phyloP scores from a whole-genome alignment of 805 yeast species.

The Kazachstania africana region DNA sequence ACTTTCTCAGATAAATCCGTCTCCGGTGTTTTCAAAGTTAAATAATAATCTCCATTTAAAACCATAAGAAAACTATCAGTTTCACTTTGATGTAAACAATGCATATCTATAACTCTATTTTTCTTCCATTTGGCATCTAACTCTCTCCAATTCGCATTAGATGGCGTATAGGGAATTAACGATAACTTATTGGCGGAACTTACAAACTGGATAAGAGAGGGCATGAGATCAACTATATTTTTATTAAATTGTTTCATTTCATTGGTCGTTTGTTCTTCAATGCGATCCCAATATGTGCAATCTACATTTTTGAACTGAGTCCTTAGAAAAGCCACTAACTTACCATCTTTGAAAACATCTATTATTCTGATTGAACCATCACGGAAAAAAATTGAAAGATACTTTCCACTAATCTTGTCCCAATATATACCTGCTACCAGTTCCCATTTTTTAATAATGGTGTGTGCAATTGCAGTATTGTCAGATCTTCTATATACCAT shows the following conservation, averaged over 20 bases:
- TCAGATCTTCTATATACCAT: conserved; percentile 10
- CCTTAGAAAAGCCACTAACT: conserved; percentile 13
- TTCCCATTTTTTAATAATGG: conserved; percentile 11
- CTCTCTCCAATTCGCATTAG: conserved; percentile 10
- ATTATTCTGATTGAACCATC: conserved; percentile 42
- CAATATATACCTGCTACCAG: conserved; percentile 12
- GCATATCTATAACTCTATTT: conserved; percentile 10
- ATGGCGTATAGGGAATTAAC: conserved; percentile 10
- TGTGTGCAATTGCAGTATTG: conserved; percentile 10
- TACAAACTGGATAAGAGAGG: conserved; percentile 13
- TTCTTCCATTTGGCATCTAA: conserved; percentile 1
- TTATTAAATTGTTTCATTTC: conserved; percentile 4
- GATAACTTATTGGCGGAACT: background rate
- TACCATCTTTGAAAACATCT: conserved; percentile 26
- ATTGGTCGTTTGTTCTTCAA: background rate
- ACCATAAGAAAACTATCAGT: conserved; percentile 6
- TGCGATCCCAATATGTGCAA: conserved; percentile 13
- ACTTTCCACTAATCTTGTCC: conserved; percentile 18
- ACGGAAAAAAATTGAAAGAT: conserved; percentile 34
- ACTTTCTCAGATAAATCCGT: background rate
- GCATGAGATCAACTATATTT: conserved; percentile 13
- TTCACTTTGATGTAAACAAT: conserved; percentile 7
- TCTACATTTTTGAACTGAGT: conserved; percentile 4
- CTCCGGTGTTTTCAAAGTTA: background rate
- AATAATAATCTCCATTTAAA: conserved; percentile 13